Evolutionary conservation across 2,329 filamentous ascomycete genomes (phyloP).

Genomic region (Neopestalotiopsis sp.): DNA sequence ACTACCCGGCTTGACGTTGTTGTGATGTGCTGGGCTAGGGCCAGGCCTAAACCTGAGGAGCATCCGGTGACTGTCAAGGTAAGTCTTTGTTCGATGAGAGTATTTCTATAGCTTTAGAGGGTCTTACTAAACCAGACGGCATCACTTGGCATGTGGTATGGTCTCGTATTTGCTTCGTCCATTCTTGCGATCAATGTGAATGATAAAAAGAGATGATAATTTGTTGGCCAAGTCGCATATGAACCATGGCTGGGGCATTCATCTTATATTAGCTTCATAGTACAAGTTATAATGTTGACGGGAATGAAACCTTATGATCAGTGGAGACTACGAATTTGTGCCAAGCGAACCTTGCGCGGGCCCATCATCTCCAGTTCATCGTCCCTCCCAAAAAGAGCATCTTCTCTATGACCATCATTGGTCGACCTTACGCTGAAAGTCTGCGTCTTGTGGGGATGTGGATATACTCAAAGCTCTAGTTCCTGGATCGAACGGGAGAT

Average conservation of each 20-base stretch:
- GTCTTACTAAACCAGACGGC: conserved; percentile 35
- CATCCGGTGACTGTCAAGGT: conserved; percentile 33
- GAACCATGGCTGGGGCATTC: background rate
- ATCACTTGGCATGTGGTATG: conserved; percentile 29
- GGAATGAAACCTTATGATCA: no score
- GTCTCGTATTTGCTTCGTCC: conserved; percentile 12
- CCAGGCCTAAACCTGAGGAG: conserved; percentile 34
- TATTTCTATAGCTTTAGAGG: background rate
- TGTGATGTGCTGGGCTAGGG: conserved; percentile 30
- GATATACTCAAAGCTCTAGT: background rate
- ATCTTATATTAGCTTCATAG: background rate
- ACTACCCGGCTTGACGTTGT: conserved; percentile 30
- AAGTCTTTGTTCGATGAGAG: background rate
- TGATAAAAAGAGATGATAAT: no score
- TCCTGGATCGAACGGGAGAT: background rate
- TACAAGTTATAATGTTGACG: no score
- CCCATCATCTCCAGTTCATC: no score
- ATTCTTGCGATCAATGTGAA: background rate
- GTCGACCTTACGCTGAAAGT: background rate
- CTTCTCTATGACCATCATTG: no score
- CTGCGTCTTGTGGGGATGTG: background rate
- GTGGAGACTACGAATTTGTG: no score
- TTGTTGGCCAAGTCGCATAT: background rate
- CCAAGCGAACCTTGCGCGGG: no score
- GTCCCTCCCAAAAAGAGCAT: no score